These are phyloP conservation scores for Plenodomus tracheiphilus DNA, from an alignment of 2,329 filamentous ascomycete genomes.

Conservation along the genomic window DNA sequence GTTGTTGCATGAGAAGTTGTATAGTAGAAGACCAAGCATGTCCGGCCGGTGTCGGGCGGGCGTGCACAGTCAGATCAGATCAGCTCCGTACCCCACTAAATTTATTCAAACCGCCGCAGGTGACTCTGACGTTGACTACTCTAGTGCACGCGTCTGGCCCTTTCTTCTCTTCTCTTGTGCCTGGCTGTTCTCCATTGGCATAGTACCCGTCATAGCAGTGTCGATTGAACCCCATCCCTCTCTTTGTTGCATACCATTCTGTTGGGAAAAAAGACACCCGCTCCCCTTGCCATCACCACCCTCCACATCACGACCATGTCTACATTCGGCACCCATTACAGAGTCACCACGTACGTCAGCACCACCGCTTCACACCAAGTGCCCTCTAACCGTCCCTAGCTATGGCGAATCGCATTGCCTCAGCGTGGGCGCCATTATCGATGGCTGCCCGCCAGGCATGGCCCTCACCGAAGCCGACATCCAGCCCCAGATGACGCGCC, in stretches of 20 bases:
- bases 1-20: no score
- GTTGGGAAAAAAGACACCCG: no score
- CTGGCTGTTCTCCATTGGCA: background rate
- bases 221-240: no score
- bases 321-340: conserved; percentile 81
- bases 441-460: conserved; percentile 88
- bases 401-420: conserved; percentile 90
- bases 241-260: no score
- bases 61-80: conserved; percentile 8
- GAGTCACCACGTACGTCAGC: conserved; percentile 73
- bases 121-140: conserved; percentile 22
- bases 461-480: conserved; percentile 83
- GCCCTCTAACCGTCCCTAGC: no score
- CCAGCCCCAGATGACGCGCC: conserved; percentile 90
- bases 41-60: conserved; percentile 15
- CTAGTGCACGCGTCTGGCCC: conserved; percentile 12
- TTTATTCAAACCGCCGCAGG: conserved; percentile 19
- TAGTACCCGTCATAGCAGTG: background rate
- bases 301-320: conserved; percentile 52
- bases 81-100: conserved; percentile 25
- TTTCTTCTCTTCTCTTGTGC: background rate
- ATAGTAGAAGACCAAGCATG: no score
- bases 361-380: background rate
- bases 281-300: conserved; percentile 8
- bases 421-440: conserved; percentile 92